Conservation (phyloP, 352 stramenopile genomes). For the Globisporangium echinulatum region DNA sequence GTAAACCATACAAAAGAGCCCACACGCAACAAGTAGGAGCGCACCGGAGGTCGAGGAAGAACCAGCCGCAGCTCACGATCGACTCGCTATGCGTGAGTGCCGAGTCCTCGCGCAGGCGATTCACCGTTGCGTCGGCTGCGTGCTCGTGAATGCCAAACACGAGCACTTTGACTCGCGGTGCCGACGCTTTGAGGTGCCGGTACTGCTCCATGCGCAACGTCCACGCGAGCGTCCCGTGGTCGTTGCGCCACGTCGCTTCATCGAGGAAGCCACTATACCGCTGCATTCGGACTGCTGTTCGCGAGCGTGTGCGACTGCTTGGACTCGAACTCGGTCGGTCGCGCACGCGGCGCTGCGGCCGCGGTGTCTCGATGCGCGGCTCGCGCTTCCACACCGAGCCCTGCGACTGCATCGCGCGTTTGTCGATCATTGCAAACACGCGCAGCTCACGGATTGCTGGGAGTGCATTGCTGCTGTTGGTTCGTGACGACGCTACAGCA, state of each 20-base stretch:
- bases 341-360: conserved; percentile 1
- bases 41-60: conserved; percentile 75
- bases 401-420: conserved; percentile 40
- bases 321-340: neutral
- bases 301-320: conserved; percentile 1
- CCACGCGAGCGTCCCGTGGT: conserved; percentile 52
- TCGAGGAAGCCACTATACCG: conserved; percentile 35
- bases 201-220: conserved; percentile 54
- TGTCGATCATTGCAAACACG: conserved; percentile 50
- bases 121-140: conserved; percentile 8
- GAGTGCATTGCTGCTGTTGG: neutral
- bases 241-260: conserved; percentile 42
- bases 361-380: conserved; percentile 6
- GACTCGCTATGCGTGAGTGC: conserved; percentile 22
- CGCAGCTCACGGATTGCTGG: conserved; percentile 42
- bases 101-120: conserved; percentile 6
- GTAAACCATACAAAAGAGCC: neutral
- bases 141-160: conserved; percentile 52
- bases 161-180: conserved; percentile 60
- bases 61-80: conserved; percentile 70
- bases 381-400: conserved; percentile 52
- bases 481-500: neutral
- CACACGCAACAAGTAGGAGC: neutral
- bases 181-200: conserved; percentile 57
- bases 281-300: too few species aligned